Conservation (phyloP, 2,329 filamentous ascomycete species). For the Sporothrix schenckii region DNA sequence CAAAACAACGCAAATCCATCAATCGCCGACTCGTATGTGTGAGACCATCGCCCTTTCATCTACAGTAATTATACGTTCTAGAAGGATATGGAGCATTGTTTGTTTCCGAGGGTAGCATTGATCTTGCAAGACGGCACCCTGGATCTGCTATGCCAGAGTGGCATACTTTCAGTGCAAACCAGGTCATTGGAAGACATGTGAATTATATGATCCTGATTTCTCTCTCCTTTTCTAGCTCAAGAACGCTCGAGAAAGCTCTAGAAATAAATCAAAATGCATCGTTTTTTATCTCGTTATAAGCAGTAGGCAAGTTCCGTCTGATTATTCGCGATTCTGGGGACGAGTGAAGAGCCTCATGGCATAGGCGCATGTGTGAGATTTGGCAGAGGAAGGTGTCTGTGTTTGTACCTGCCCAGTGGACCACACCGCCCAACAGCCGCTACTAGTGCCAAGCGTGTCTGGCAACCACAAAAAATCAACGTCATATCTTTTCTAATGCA, state of each 20-base stretch:
- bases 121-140: not conserved
- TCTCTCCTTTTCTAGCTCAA: too few species aligned
- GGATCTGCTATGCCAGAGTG: not conserved
- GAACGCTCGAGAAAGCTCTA: too few species aligned
- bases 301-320: not conserved
- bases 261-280: too few species aligned
- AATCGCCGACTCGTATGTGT: not conserved
- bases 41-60: not conserved
- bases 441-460: not conserved
- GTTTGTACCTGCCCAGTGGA: slow-evolving; percentile 9
- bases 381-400: not conserved
- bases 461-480: slow-evolving; percentile 3
- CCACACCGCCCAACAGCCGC: slow-evolving; percentile 2
- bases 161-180: not conserved
- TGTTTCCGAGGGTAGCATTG: not conserved
- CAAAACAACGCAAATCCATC: not conserved
- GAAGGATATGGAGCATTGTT: not conserved
- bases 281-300: not conserved
- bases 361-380: not conserved
- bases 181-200: too few species aligned
- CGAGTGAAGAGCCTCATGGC: not conserved
- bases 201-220: too few species aligned
- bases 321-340: not conserved
- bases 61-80: not conserved
- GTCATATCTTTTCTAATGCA: not conserved